A percentile compares a stretch with the other conserved stretches of the same genome.
These are phyloP conservation scores for Leucosporidium scottii DNA, from an alignment of 768 basidiomycete species.

Conservation along the genomic window DNA sequence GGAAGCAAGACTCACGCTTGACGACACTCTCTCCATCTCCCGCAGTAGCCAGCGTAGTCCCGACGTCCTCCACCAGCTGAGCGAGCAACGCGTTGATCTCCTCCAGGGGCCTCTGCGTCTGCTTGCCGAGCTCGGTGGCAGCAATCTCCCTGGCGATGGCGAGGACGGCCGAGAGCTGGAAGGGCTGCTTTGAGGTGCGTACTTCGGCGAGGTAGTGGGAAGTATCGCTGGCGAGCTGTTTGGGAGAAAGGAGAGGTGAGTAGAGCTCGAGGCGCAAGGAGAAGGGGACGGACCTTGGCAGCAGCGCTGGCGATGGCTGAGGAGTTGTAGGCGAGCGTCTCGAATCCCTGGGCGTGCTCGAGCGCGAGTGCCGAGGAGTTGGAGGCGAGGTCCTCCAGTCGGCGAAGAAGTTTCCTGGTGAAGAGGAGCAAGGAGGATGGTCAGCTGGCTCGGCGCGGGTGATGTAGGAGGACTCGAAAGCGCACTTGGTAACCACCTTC, in stretches of 20 bases:
- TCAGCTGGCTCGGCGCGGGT: neutral
- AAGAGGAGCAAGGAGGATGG: neutral
- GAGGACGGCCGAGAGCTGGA: slow-evolving; percentile 66
- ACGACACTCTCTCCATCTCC: slow-evolving; percentile 69
- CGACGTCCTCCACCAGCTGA: slow-evolving; percentile 64
- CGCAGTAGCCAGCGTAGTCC: slow-evolving; percentile 60
- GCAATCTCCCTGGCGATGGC: slow-evolving; percentile 61
- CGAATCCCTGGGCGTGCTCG: slow-evolving; percentile 29
- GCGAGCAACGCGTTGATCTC: slow-evolving; percentile 48
- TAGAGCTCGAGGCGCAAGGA: slow-evolving; percentile 42
- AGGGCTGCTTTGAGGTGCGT: slow-evolving; percentile 65
- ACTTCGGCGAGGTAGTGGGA: slow-evolving; percentile 64
- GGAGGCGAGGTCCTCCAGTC: slow-evolving; percentile 69
- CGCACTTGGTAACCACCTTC: slow-evolving; percentile 46
- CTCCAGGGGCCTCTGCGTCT: slow-evolving; percentile 26
- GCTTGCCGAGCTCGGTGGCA: slow-evolving; percentile 55
- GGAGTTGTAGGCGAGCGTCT: slow-evolving; percentile 51
- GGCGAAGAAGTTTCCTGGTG: slow-evolving; percentile 76
- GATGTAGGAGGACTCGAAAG: neutral
- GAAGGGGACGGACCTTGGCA: slow-evolving; percentile 61
- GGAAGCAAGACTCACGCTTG: slow-evolving; percentile 56
- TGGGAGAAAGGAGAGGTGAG: neutral
- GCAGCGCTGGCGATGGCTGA: slow-evolving; percentile 66
- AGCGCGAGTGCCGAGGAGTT: slow-evolving; percentile 62
- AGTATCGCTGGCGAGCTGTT: slow-evolving; percentile 23